A percentile compares a stretch with the other conserved stretches of the same genome.
phyloP scores from a whole-genome alignment of 1,284 basidiomycete genomes.

The Chalciporus piperatoides region DNA sequence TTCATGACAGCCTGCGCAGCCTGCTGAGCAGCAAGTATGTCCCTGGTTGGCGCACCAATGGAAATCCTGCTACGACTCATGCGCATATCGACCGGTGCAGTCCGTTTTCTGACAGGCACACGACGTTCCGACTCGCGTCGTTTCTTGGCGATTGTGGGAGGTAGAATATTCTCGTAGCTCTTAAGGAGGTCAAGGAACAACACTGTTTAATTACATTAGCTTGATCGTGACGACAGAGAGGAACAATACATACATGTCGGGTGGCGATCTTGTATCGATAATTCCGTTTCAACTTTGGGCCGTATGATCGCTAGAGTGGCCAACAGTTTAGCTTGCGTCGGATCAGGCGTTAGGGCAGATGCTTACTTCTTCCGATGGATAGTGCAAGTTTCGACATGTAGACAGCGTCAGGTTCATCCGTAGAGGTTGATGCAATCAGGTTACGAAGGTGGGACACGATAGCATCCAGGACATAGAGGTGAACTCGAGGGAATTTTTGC shows the following conservation, averaged over 20 bases:
- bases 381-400: constrained; percentile 85
- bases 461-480: constrained; percentile 80
- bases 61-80: constrained; percentile 71
- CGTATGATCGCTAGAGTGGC: constrained; percentile 64
- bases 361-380: constrained; percentile 80
- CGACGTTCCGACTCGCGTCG: constrained; percentile 81
- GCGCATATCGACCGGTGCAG: constrained; percentile 85
- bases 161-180: constrained; percentile 74
- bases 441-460: constrained; percentile 79
- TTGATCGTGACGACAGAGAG: background rate
- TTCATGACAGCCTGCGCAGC: constrained; percentile 61
- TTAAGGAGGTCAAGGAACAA: constrained; percentile 83
- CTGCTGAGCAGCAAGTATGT: constrained; percentile 77
- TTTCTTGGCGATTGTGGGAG: constrained; percentile 79
- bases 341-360: constrained; percentile 1
- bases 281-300: constrained; percentile 76
- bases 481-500: constrained; percentile 72
- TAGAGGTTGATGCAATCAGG: constrained; percentile 65
- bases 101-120: constrained; percentile 80
- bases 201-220: constrained; percentile 37
- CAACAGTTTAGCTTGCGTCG: constrained; percentile 1
- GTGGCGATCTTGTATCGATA: constrained; percentile 85
- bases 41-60: constrained; percentile 69
- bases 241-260: constrained; percentile 54
- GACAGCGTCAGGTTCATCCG: constrained; percentile 69